Base-by-base conservation (phyloP, 1,284 basidiomycete genomes). In the Ceratobasidium sp. region DNA sequence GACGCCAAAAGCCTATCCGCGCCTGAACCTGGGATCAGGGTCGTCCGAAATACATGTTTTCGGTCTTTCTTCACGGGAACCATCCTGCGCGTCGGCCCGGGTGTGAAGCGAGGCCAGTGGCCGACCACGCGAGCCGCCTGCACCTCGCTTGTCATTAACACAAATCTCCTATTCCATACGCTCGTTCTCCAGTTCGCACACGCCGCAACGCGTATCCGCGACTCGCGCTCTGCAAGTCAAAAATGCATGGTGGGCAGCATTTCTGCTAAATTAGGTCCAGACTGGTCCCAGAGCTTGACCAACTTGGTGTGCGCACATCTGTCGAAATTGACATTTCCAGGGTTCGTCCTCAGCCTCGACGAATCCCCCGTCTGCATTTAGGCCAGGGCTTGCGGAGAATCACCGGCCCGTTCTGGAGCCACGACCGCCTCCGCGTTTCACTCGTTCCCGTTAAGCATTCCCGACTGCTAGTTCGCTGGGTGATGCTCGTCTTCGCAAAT, bases 11-110 rank as follows among this genome's bases (percentile, higher is more conserved):
- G 63, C 39, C 45, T 65, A 65, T 65, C 61, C 61, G 39, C 4
- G 23, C 61, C 63, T 65, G 63, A 65, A 45, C 31, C 63, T 65
- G 63, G 63, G 63, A 65, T 65, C 63, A 65, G 63, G 63, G 63
- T 65, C 63, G 63, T 65, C 45, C 23, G 23, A 47, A 65, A 28
- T 65, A 65, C 49, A 45, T 47, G 63, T 49, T 65, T 65, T 65
- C 63, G 42, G 45, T 49, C 63, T 65, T 65, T 65, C 63, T 65
- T 3, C 63, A 49, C 63, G 63, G 63, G 63, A 65, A 47, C 63
- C 26, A 65, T 65, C 39, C 42, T 64, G 37, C 39, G 20, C 39
- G 63, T 65, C 63, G 63, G 63, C 63, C 61, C 61, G 61, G 61
- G 6, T 37, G 37, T 17, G 37, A 64, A 64, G 61, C 61, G 61